These are phyloP conservation scores for Backusella liffmaniae DNA, from an alignment of 192 early-diverging fungal species.

Conservation along the genomic window DNA sequence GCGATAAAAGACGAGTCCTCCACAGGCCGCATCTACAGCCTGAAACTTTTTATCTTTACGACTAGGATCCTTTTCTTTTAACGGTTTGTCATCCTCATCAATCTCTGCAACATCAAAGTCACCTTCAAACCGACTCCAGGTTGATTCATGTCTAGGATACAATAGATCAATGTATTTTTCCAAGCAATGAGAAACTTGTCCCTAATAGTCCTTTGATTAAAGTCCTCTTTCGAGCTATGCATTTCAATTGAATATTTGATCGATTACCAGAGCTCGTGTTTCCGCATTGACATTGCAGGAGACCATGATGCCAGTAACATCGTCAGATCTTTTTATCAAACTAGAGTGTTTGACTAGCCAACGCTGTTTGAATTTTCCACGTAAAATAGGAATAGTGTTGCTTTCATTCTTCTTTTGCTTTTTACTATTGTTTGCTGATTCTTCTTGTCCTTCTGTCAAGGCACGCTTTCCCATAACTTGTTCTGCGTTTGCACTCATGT, in stretches of 20 bases:
- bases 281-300: slow-evolving; percentile 30
- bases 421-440: not conserved
- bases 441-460: not conserved
- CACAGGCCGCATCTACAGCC: slow-evolving; percentile 50
- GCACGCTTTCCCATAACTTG: not conserved
- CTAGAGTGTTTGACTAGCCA: slow-evolving; percentile 34
- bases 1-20: slow-evolving; percentile 45
- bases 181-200: slow-evolving; percentile 30
- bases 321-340: slow-evolving; percentile 28
- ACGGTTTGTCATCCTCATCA: not conserved
- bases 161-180: slow-evolving; percentile 23
- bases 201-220: not conserved
- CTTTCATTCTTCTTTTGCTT: slow-evolving; percentile 17
- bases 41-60: slow-evolving; percentile 38
- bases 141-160: slow-evolving; percentile 24
- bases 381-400: slow-evolving; percentile 30
- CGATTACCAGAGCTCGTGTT: slow-evolving; percentile 34
- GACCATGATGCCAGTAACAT: slow-evolving; percentile 29
- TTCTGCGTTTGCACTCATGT: not conserved
- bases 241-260: not conserved
- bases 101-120: slow-evolving; percentile 28
- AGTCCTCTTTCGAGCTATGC: too few species aligned
- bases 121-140: slow-evolving; percentile 32
- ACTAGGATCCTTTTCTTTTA: not conserved
- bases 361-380: slow-evolving; percentile 33